Base-by-base conservation (phyloP, 768 basidiomycete genomes). In the Phanerodontia chrysosporium region DNA sequence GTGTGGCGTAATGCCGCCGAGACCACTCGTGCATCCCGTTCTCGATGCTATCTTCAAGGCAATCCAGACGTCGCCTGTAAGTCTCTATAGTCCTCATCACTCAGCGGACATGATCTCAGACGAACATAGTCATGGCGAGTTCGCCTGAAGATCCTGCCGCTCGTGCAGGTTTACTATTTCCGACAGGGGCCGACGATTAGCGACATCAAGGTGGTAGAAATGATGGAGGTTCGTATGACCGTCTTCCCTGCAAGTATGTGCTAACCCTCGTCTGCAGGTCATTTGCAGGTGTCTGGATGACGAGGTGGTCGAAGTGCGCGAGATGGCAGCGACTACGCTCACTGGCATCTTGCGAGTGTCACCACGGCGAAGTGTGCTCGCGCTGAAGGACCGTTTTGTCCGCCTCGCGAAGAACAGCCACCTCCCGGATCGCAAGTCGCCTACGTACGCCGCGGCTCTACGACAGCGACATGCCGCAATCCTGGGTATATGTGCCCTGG, bases 131-230 rank as follows among this genome's bases (percentile, higher is more conserved):
- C 92, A 1, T 97, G 93, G 92, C 81, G 84, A 66, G 89, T 94
- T 18, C 84, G 93, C 27, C 75, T 95, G 58, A 92, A 94, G 71
- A 89, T 90, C 24, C 74, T 97, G 55, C 93, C 92, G 3, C 78
- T 95, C 18, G 79, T 96, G 13, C 90, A 92, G 80, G 86, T 93
- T 28, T 87, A 91, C 66, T 93, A 93, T 75, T 95, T 94, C 83
- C 85, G 93, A 45, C 89, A 93, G 69, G 78, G 91, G 9, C 89
- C 90, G n/a, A 73, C 92, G 51, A 83, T 97, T 60, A 81, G 76
- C 57, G 92, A 95, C 65, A 74, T 77, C 28, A 88, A 87, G 72
- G 81, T 93, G 9, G 80, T 88, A 2, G 83, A 89, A 66, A 90
- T 95, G 64, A 74, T 95, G 16, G 92, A 93, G 77, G 91, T 89